Conservation (phyloP, 306 rosid species). For the Mimosa pudica region DNA sequence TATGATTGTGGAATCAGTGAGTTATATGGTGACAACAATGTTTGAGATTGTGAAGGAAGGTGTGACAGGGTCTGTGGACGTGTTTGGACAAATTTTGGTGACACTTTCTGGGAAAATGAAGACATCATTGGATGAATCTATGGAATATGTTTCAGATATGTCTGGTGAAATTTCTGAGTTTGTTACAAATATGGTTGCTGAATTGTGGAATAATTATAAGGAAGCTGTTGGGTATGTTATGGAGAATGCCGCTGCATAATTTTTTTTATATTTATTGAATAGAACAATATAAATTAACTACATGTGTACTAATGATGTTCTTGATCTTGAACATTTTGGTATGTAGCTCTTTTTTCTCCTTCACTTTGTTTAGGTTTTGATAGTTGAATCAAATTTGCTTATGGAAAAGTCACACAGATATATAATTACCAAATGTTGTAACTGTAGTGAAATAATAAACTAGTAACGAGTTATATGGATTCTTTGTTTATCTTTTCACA, state of each 20-base stretch:
- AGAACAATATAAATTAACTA: not conserved
- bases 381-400: not conserved
- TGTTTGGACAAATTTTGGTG: constrained; percentile 26
- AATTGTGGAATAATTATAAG: constrained; percentile 50
- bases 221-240: constrained; percentile 55
- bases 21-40: constrained; percentile 15
- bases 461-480: no score
- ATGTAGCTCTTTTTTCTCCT: not conserved
- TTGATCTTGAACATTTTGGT: not conserved
- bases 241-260: constrained; percentile 42
- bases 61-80: constrained; percentile 40
- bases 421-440: no score
- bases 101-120: constrained; percentile 45
- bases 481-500: no score
- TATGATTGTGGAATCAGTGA: constrained; percentile 29
- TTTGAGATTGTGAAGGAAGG: constrained; percentile 46
- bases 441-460: no score
- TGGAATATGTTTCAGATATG: constrained; percentile 36
- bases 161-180: constrained; percentile 37
- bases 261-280: not conserved
- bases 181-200: constrained; percentile 37
- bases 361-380: not conserved
- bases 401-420: not conserved
- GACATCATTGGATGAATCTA: constrained; percentile 38
- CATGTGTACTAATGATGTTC: not conserved